phyloP scores from a whole-genome alignment of 768 basidiomycete species.

The Lepiota venenata region DNA sequence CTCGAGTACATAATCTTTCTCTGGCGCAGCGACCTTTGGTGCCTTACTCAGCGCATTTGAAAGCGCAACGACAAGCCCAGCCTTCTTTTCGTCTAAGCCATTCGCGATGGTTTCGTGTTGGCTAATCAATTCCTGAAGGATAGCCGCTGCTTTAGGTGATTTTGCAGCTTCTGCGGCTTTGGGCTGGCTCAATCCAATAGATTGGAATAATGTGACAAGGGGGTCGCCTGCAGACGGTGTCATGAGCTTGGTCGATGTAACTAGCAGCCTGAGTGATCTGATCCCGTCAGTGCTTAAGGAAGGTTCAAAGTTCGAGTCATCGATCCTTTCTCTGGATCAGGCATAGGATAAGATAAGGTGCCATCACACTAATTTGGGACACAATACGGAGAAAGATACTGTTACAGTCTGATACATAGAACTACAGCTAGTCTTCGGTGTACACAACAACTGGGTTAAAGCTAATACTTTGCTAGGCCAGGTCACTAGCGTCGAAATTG shows the following conservation, averaged over 20 bases:
- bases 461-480: background rate
- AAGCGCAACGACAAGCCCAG: constrained; percentile 64
- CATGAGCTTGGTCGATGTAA: background rate
- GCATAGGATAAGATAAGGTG: constrained; percentile 14
- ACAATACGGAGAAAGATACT: too few species aligned
- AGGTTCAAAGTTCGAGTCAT: constrained; percentile 6
- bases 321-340: constrained; percentile 10
- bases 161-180: constrained; percentile 85
- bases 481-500: background rate
- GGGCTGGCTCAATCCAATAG: constrained; percentile 69
- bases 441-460: too few species aligned
- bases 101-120: constrained; percentile 41
- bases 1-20: constrained; percentile 59
- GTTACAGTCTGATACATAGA: background rate
- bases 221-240: background rate
- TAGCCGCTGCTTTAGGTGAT: constrained; percentile 68
- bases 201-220: constrained; percentile 56
- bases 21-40: constrained; percentile 42
- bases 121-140: constrained; percentile 69
- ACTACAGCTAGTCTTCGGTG: background rate
- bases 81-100: constrained; percentile 76
- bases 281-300: background rate
- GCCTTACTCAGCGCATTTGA: constrained; percentile 60
- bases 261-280: background rate
- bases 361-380: background rate